A percentile compares a stretch with the other conserved stretches of the same genome.
phyloP scores from a whole-genome alignment of 352 stramenopile species.

The Phytopythium aichiense region DNA sequence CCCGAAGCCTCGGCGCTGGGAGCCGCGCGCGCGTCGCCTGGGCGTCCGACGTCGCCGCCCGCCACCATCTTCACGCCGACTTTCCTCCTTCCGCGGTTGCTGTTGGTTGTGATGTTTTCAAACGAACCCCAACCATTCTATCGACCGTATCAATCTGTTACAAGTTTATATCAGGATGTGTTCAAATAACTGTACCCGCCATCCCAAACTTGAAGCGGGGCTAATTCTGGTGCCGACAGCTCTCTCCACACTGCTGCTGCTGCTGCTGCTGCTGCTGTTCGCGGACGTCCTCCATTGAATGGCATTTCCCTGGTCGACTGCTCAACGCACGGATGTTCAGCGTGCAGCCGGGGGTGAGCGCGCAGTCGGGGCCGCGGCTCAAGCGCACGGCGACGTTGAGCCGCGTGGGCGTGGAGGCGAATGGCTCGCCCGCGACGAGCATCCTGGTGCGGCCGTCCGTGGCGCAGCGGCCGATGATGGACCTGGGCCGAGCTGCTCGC shows the following conservation, averaged over 20 bases:
- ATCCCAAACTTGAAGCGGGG: background rate
- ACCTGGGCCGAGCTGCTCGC: slow-evolving; percentile 27
- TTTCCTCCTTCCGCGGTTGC: background rate
- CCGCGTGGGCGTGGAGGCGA: background rate
- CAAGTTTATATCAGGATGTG: background rate
- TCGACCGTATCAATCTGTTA: background rate
- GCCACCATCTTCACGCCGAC: background rate
- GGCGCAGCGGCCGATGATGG: slow-evolving; percentile 1
- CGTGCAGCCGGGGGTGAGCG: background rate
- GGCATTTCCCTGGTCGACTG: background rate
- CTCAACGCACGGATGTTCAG: background rate
- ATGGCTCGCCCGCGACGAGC: background rate
- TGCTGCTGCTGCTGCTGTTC: background rate
- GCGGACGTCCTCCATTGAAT: background rate
- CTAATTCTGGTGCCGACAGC: background rate
- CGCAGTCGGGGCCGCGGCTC: background rate
- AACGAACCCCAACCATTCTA: background rate
- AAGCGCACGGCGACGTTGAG: slow-evolving; percentile 1
- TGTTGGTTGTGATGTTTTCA: background rate
- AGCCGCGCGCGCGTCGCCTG: no score
- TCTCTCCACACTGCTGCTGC: background rate
- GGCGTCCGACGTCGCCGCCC: no score
- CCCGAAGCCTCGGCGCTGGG: no score
- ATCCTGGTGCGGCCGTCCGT: background rate
- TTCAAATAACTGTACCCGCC: background rate